phyloP scores from a whole-genome alignment of 257 asterid species.

The Solanum habrochaites region DNA sequence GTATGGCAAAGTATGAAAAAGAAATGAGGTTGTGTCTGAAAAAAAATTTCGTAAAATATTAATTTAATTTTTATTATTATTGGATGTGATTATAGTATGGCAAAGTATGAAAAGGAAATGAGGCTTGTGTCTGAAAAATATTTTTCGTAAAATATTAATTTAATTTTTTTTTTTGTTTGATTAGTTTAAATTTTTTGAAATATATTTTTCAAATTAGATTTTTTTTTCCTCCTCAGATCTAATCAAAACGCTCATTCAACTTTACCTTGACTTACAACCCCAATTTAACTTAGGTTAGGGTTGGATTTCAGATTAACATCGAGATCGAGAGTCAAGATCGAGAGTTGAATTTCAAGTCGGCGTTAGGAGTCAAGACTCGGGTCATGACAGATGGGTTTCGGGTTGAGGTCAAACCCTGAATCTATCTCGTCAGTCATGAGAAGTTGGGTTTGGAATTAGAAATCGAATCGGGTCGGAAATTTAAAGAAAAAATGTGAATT shows the following conservation, averaged over 20 bases:
- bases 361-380: neutral
- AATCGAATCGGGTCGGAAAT: neutral
- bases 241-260: too few relatives aligned
- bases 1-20: neutral
- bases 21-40: neutral
- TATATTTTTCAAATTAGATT: too few relatives aligned
- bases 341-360: accelerated
- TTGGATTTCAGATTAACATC: neutral
- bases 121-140: neutral
- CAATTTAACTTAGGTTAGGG: accelerated
- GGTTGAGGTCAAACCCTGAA: neutral
- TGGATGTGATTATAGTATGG: neutral
- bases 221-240: neutral
- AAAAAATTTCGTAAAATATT: too few relatives aligned
- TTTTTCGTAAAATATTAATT: too few relatives aligned
- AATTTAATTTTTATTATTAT: too few relatives aligned
- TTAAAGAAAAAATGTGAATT: neutral
- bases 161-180: neutral
- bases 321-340: too few relatives aligned
- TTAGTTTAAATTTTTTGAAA: neutral
- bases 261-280: neutral
- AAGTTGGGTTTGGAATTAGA: neutral
- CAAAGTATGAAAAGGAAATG: neutral
- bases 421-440: neutral
- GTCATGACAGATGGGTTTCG: neutral